Evolutionary conservation across 495 filamentous ascomycete species (phyloP).

Genomic region (Trichoderma erinaceum): DNA sequence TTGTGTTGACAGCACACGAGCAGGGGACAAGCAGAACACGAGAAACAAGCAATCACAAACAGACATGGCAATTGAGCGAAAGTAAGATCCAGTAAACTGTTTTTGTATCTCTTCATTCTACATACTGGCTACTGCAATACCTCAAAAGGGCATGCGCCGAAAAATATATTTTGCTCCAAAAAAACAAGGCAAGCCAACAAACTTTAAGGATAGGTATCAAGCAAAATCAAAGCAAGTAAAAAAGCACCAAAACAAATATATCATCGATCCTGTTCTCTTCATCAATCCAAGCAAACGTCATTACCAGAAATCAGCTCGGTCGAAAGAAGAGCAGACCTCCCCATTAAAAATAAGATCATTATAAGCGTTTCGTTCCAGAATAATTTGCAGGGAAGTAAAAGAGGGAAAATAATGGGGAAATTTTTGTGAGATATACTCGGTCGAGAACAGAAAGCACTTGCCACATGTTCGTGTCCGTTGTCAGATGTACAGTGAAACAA

Average conservation of each 20-base stretch:
- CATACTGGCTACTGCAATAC: not conserved
- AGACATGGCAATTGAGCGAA: not conserved
- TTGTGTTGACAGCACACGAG: too few species aligned
- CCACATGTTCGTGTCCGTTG: not conserved
- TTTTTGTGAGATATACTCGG: not conserved
- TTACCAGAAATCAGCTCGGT: slow-evolving; percentile 2
- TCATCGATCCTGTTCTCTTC: slow-evolving; percentile 12
- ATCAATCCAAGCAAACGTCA: slow-evolving; percentile 12
- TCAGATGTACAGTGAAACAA: not conserved
- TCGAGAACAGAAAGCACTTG: not conserved
- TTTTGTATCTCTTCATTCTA: not conserved
- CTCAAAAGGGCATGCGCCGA: not conserved
- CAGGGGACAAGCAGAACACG: too few species aligned
- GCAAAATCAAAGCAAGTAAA: not conserved
- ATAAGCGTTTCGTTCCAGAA: slow-evolving; percentile 10
- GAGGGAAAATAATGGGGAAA: not conserved
- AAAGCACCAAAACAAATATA: not conserved
- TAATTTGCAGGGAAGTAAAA: not conserved
- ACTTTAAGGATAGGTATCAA: slow-evolving; percentile 9
- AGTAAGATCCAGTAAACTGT: not conserved
- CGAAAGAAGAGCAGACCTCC: slow-evolving; percentile 5
- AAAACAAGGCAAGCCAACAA: slow-evolving; percentile 7
- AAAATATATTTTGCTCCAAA: not conserved
- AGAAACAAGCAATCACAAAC: not conserved
- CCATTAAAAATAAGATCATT: slow-evolving; percentile 11